Base-by-base conservation (phyloP, 352 stramenopile genomes). In the Phytophthora quininea region DNA sequence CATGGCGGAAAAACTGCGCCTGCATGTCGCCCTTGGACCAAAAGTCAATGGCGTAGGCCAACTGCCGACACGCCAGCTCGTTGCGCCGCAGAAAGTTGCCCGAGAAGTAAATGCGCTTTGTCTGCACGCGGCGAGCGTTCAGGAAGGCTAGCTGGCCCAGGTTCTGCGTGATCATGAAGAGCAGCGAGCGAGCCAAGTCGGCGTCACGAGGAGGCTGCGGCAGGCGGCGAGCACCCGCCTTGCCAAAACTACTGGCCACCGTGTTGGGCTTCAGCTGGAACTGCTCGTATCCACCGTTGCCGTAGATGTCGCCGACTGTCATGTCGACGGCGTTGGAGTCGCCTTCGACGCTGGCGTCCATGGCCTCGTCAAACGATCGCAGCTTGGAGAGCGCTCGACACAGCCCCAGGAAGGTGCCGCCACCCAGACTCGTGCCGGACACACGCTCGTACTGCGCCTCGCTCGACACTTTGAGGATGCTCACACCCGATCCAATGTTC, bases 91-190 rank as follows among this genome's bases (percentile, higher is more conserved):
- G 70, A 58, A 99, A 99, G 66, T 98, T 99, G 54, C 95, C 95
- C 9, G 90, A 95, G 74, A 98, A 98, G 69, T 98, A 97, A 69
- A 99, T 99, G 24, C 94, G 86, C 32, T 80, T 79, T n/a, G 94
- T 98, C 40, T 93, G 82, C 73, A 95, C 88, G 19, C 97, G 83
- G 67, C 95, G 84, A 12, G 98, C 97, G 77, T 98, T 99, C 27
- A 99, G 76, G 75, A 98, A 98, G 19, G 97, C 96, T 5, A 99
- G 63, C 58, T 92, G 84, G 15, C 95, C 97, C 65, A 99, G 95
- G 77, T 99, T 99, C 63, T 99, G 98, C 27, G 98, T 99, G 49
- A 99, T 97, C 97, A 99, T 99, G 35, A 99, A 93, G 27, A 99
- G 82, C 40, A 99, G 76, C 32, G 97, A 95, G 50, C 95, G 82